phyloP scores from a whole-genome alignment of 306 rosid species.

The Argentina anserina region DNA sequence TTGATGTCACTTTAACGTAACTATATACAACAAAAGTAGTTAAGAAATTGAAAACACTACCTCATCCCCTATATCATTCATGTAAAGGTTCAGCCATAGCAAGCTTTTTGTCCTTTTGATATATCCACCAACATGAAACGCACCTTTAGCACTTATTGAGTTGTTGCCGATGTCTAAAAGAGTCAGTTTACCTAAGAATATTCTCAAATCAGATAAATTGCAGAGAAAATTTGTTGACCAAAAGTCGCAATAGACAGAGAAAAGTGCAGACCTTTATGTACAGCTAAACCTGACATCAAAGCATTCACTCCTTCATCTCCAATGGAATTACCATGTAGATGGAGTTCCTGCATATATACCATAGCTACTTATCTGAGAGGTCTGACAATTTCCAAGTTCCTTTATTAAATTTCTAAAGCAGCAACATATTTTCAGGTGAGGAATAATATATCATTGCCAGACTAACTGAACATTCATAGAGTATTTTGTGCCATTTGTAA shows the following conservation, averaged over 20 bases:
- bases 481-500: neutral
- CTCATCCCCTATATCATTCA: conserved; percentile 98
- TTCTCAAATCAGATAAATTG: conserved; percentile 28
- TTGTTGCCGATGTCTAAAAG: conserved; percentile 87
- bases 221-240: conserved; percentile 12
- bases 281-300: conserved; percentile 66
- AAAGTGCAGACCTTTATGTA: conserved; percentile 62
- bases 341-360: conserved; percentile 64
- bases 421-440: neutral
- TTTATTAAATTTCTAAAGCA: neutral
- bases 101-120: conserved; percentile 68
- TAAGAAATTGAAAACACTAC: conserved; percentile 33
- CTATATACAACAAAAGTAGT: conserved; percentile 6
- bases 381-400: neutral
- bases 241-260: conserved; percentile 12
- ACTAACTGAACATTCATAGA: neutral
- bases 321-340: conserved; percentile 91
- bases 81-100: conserved; percentile 75
- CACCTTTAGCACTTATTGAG: conserved; percentile 79
- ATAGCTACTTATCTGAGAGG: neutral
- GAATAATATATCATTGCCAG: neutral
- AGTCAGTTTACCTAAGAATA: conserved; percentile 68
- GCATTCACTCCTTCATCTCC: conserved; percentile 93
- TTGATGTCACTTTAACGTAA: conserved; percentile 58
- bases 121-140: conserved; percentile 75